Conservation (phyloP, 768 basidiomycete genomes). For the Kwoniella mangroviensis region DNA sequence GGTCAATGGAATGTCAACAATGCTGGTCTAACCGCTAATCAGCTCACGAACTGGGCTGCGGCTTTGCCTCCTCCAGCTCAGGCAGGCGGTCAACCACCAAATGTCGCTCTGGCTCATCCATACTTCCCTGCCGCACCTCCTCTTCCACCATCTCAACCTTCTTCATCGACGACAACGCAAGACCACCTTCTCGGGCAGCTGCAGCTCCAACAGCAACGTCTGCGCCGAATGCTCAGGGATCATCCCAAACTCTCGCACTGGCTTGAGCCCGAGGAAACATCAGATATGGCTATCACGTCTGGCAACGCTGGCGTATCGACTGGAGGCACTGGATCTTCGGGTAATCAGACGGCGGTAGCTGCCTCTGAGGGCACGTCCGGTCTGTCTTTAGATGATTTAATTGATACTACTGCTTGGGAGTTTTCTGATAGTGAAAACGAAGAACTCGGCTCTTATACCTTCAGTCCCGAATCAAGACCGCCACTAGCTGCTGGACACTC, state of each 20-base stretch:
- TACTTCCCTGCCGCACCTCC: background rate
- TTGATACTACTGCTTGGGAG: background rate
- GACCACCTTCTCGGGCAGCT: background rate
- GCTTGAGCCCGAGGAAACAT: no score
- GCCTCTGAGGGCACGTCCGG: no score
- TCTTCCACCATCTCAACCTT: background rate
- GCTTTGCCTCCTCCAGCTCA: background rate
- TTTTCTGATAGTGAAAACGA: slow-evolving; percentile 1
- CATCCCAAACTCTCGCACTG: no score
- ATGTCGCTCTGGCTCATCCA: background rate
- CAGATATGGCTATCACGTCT: no score
- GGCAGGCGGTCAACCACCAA: background rate
- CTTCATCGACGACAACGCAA: background rate
- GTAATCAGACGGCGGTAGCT: no score
- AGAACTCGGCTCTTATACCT: background rate
- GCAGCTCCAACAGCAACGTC: background rate
- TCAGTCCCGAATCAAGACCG: background rate
- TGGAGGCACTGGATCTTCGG: no score
- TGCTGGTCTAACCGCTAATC: background rate
- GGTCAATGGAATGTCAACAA: background rate
- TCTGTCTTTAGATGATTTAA: background rate
- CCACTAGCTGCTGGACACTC: no score
- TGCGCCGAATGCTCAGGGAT: no score
- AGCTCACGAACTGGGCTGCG: background rate
- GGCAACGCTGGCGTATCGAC: no score